Evolutionary conservation across 768 basidiomycete species (phyloP).

Genomic region (Holtermannia corniformis): DNA sequence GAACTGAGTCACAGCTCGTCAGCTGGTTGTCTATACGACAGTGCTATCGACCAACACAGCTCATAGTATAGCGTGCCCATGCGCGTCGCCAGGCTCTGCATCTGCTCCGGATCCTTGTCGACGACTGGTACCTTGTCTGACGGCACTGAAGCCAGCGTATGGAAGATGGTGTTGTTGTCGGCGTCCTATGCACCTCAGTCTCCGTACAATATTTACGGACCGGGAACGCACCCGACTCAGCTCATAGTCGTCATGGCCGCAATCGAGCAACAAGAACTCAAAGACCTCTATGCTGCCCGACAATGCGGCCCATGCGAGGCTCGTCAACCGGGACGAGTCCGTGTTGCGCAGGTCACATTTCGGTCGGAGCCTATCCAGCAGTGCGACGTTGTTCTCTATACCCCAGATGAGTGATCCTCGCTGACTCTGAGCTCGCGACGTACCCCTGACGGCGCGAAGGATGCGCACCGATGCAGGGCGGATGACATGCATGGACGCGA

Average conservation of each 20-base stretch:
- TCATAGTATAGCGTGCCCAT: background rate
- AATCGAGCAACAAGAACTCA: conserved; percentile 66
- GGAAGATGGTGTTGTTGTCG: conserved; percentile 86
- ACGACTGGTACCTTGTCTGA: conserved; percentile 42
- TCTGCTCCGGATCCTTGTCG: background rate
- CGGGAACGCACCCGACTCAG: conserved; percentile 62
- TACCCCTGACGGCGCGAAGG: conserved; percentile 38
- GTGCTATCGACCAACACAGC: background rate
- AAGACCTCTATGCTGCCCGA: conserved; percentile 86
- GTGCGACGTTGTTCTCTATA: conserved; percentile 89
- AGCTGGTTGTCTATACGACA: background rate
- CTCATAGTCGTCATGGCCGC: conserved; percentile 88
- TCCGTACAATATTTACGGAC: background rate
- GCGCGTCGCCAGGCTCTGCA: background rate
- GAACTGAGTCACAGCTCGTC: conserved; percentile 39
- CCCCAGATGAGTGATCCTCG: background rate
- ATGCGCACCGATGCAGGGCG: conserved; percentile 29
- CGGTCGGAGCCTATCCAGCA: conserved; percentile 77
- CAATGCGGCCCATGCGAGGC: conserved; percentile 82
- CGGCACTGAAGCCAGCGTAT: conserved; percentile 77
- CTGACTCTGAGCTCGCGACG: conserved; percentile 1
- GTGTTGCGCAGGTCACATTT: conserved; percentile 73
- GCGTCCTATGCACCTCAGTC: conserved; percentile 53
- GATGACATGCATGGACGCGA: conserved; percentile 6
- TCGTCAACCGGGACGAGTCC: conserved; percentile 74